Evolutionary conservation across 108 stramenopile species (phyloP), one percentile per base, ranked within the genome.

Genomic region (Nitzschia sp.): DNA sequence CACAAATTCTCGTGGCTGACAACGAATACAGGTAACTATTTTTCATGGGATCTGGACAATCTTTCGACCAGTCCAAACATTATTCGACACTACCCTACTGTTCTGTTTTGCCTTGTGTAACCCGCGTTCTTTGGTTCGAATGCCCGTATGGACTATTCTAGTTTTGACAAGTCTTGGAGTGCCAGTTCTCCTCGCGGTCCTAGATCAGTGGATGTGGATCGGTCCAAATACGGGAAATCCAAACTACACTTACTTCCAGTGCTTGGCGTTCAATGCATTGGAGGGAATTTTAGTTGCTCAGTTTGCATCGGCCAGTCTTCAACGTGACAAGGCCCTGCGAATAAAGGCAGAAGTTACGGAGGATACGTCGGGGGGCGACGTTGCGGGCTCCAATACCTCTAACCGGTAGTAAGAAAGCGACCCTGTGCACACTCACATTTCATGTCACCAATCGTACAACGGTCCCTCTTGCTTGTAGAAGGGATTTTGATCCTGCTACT

Each of bases 241-340:
- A 12, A 93, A 93, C 51, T 91, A 85, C 67, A 81, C 88, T 0
- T 93, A 79, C 48, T 93, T 93, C 56, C 92, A 93, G 69, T 89
- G 89, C 50, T 55, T 93, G 65, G 92, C 84, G 12, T 86, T 86
- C 75, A 83, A 87, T 51, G 55, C 82, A 10, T 93, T 93, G 58
- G 62, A 86, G 50, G 65, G 70, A 20, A 73, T 75, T 21, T 25
- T 82, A 20, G 19, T 77, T 39, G 73, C 63, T 10, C 63, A 76
- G 58, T 81, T 76, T 41, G 17, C 20, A 9, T 34, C 53, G 29
- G 75, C 71, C 15, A 75, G 64, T 38, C 37, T 76, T 57, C 71
- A 73, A 67, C 66, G 80, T 7, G 75, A 76, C 53, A 74, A 81
- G 42, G 75, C 75, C 5, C 42, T 69, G 50, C 40, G 73, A 41